Evolutionary conservation across 2,329 filamentous ascomycete genomes (phyloP).

Genomic region (Shiraia bambusicola): DNA sequence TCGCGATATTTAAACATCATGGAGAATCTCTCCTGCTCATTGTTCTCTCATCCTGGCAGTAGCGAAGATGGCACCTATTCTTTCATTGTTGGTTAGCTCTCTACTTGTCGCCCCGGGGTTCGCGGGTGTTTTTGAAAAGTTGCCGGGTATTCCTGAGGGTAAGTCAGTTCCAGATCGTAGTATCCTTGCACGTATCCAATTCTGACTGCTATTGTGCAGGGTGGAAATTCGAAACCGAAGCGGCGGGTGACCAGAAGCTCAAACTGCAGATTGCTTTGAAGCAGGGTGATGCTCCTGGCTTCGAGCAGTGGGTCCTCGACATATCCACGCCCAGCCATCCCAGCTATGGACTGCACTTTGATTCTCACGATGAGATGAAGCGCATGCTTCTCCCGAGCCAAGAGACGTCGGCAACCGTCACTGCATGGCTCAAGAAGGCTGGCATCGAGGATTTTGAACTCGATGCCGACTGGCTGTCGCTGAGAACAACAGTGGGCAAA

Average conservation of each 20-base stretch:
- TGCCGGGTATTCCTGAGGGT: conserved; percentile 26
- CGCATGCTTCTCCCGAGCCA: conserved; percentile 46
- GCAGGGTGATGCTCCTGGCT: conserved; percentile 35
- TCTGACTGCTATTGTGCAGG: conserved; percentile 16
- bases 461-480: conserved; percentile 42
- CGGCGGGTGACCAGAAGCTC: conserved; percentile 23
- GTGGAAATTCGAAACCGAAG: conserved; percentile 24
- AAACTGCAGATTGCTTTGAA: conserved; percentile 35
- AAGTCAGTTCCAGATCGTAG: neutral
- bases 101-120: conserved; percentile 23
- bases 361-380: conserved; percentile 46
- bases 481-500: conserved; percentile 44
- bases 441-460: conserved; percentile 42
- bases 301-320: conserved; percentile 44
- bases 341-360: conserved; percentile 54
- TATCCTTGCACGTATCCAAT: neutral
- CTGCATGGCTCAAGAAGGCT: conserved; percentile 48
- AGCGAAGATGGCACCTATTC: conserved; percentile 25
- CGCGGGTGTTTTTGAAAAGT: conserved; percentile 31
- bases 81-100: conserved; percentile 26
- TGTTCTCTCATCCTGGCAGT: conserved; percentile 3
- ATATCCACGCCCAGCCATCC: conserved; percentile 51
- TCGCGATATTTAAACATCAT: neutral
- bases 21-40: neutral
- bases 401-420: conserved; percentile 41